Base-by-base conservation (phyloP, 805 yeast species). In the Candida golubevii region DNA sequence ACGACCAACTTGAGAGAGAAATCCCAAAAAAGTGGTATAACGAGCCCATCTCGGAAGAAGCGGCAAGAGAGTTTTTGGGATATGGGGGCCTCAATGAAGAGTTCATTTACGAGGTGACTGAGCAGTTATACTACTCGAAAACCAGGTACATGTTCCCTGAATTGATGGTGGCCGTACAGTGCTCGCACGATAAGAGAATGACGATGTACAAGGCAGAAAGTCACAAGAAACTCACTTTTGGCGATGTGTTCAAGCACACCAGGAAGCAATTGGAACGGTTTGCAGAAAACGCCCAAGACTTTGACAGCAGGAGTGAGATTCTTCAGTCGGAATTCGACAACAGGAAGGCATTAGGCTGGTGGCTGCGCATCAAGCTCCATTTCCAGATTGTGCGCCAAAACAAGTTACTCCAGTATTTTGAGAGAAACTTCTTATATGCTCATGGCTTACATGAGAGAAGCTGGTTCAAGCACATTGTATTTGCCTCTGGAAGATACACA, bases 401-500 rank as follows among this genome's bases (percentile, higher is more conserved):
- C 58, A 62, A 61, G 51, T 52, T 63, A 35, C 49, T 62, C 40
- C 69, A 69, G 49, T 71, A 74, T 44, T 62, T 82, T 27, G 86
- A 83, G 57, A 66, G 80, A 45, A 58, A 77, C 54, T 81, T 82
- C 53, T 56, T 82, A 27, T 60, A 72, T 44, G 60, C 62, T 8
- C 54, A 67, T 11, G 80, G 85, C 0, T 63, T 82, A 29, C 54
- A 64, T 28, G 69, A 69, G 30, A 67, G 88, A 50, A 60, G 61
- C 7, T 82, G 85, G 83, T 77, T 80, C 68, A 81, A 74, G 57
- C 88, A 83, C 61, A 66, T 80, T 26, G 65, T 83, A 0, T 80
- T 71, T 59, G 85, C 85, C 3, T 82, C 87, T 8, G 75, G 79
- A 39, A 65, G 76, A 47, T 64, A 51, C 28, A 67, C 75, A 11